A percentile compares a stretch with the other conserved stretches of the same genome.
These are phyloP conservation scores for Tuber melanosporum DNA, from an alignment of 495 filamentous ascomycete species.

Conservation along the genomic window DNA sequence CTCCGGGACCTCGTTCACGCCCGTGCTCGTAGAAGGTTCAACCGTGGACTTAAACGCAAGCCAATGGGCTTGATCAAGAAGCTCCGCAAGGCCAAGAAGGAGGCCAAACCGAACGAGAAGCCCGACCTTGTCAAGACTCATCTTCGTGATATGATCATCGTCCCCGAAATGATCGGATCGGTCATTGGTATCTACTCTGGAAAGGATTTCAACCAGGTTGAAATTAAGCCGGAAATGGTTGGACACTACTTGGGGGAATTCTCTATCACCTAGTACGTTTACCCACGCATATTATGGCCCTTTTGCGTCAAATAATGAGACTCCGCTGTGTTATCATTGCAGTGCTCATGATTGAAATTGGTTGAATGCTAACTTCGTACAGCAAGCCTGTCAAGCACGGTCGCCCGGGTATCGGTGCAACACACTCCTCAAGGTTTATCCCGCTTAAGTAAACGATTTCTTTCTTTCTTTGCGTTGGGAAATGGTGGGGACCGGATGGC, in stretches of 20 bases:
- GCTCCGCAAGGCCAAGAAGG: slow-evolving; percentile 98
- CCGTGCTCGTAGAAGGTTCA: slow-evolving; percentile 96
- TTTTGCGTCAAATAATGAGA: neutral
- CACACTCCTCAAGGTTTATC: slow-evolving; percentile 99
- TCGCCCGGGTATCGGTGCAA: slow-evolving; percentile 99
- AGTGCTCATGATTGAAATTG: slow-evolving; percentile 6
- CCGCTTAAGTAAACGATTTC: slow-evolving; percentile 77
- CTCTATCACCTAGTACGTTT: slow-evolving; percentile 95
- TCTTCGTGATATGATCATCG: slow-evolving; percentile 98
- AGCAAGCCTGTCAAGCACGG: slow-evolving; percentile 99
- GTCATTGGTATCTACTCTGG: slow-evolving; percentile 99
- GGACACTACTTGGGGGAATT: slow-evolving; percentile 99
- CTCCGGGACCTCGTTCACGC: slow-evolving; percentile 99
- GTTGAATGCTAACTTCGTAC: slow-evolving; percentile 39
- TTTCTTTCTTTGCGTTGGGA: slow-evolving; percentile 24
- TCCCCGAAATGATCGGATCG: slow-evolving; percentile 97
- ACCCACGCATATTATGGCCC: neutral
- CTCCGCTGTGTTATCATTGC: neutral
- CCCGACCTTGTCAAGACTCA: slow-evolving; percentile 97
- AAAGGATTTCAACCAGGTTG: slow-evolving; percentile 99
- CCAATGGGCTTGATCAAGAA: slow-evolving; percentile 99
- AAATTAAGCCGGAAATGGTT: slow-evolving; percentile 99
- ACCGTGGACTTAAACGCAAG: slow-evolving; percentile 98
- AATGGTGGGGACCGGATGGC: slow-evolving; percentile 10
- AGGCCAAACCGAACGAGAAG: slow-evolving; percentile 99